Evolutionary conservation across 116 monocot genomes (phyloP), one percentile per base, ranked within the genome.

Genomic region (Trichopus zeylanicus): DNA sequence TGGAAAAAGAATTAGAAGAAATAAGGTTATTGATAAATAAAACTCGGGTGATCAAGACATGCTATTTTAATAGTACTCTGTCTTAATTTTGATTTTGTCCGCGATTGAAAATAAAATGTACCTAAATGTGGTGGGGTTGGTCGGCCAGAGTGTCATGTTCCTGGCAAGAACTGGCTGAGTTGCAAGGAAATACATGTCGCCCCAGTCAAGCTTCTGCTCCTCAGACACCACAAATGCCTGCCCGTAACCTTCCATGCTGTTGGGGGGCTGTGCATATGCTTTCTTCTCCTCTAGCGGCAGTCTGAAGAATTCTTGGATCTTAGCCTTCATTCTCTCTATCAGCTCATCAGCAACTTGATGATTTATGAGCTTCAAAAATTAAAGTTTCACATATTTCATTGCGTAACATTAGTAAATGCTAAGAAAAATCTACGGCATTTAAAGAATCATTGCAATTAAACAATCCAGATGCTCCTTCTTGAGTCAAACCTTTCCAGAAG

Each of bases 201-300:
- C 61, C 76, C 76, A 77, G 13, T 77, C 67, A 1, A 77, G 49
- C 22, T 66, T 65, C 31, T 77, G 76, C 0, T 77, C 70, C 11
- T 70, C 65, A 5, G 71, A 70, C 4, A 62, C 38, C 24, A 77
- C 66, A 31, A 66, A 71, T 2, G 34, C 61, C 42, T 71, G 65
- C 5, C 76, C 76, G 18, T 77, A 77, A 23, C 76, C 76, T 70
- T 76, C 76, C 0, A 70, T 31, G n/a, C 29, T 31, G 12, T 37
- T 65, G 11, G 70, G 54, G 12, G 31, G 37, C 26, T 65, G 65
- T 2, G 48, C 32, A 51, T 19, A 51, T 13, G 12, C 38, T 33
- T 66, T 48, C 56, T 76, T 76, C 18, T 49, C 61, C 27, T 70
- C 37, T 28, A 70, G 26, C 9, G 70, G 70, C 29, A 66, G 66